A percentile compares a stretch with the other conserved stretches of the same genome.
Evolutionary conservation across 2,329 filamentous ascomycete genomes (phyloP).

Genomic region (Cercospora zeina): DNA sequence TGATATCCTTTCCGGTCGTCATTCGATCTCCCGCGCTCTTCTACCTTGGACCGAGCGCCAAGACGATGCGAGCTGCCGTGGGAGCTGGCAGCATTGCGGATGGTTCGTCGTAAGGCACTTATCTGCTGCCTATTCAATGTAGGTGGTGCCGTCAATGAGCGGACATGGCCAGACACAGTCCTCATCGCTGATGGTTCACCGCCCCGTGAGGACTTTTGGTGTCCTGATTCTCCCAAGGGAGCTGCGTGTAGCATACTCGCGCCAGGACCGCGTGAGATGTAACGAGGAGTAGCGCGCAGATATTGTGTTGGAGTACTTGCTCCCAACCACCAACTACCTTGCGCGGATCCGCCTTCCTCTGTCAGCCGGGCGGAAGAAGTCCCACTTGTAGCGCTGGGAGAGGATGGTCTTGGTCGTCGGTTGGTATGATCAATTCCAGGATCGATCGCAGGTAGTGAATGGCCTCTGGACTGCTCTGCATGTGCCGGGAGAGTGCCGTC

Average conservation of each 20-base stretch:
- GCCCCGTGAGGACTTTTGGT: not conserved
- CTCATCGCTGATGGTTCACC: not conserved
- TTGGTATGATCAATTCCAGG: not conserved
- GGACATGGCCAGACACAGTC: not conserved
- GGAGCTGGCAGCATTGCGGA: not conserved
- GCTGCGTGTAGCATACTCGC: too few relatives aligned
- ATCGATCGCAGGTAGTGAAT: not conserved
- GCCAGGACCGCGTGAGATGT: too few relatives aligned
- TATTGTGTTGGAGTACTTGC: too few relatives aligned
- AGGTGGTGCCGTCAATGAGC: slow-evolving; percentile 6
- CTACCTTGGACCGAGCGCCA: not conserved
- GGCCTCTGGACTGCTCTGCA: not conserved
- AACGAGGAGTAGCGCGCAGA: too few relatives aligned
- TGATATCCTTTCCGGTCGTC: not conserved
- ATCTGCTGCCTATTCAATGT: not conserved
- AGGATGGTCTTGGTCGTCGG: not conserved
- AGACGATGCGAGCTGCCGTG: not conserved
- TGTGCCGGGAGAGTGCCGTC: too few relatives aligned
- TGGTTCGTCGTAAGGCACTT: not conserved
- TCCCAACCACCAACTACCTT: too few relatives aligned
- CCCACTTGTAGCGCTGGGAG: too few relatives aligned
- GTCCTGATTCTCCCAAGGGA: not conserved
- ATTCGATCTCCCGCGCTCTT: not conserved
- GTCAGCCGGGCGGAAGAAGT: too few relatives aligned
- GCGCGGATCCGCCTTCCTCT: too few relatives aligned